Conservation (phyloP, 768 basidiomycete species). For the Boletus tylopilopsis region DNA sequence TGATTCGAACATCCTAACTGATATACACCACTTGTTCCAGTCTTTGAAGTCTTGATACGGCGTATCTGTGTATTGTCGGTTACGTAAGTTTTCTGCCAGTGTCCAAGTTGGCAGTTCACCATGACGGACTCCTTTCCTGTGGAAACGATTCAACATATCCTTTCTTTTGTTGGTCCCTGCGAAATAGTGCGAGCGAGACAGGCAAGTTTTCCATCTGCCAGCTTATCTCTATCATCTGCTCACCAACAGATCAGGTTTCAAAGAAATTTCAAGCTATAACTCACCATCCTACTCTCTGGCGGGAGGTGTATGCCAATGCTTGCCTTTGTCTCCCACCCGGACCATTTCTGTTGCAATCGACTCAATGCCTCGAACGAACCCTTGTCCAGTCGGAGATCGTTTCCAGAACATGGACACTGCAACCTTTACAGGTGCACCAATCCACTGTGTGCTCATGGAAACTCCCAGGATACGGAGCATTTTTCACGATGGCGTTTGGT, state of each 20-base stretch:
- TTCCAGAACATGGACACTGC: not conserved
- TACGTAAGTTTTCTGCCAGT: too few species aligned
- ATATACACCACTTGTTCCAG: not conserved
- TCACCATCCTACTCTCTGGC: not conserved
- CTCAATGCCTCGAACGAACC: not conserved
- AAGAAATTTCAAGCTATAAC: not conserved
- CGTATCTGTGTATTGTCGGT: too few species aligned
- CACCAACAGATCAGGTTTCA: not conserved
- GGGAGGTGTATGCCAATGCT: not conserved
- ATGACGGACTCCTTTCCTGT: too few species aligned
- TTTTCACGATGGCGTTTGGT: not conserved
- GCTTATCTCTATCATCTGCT: too few species aligned
- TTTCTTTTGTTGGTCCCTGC: not conserved
- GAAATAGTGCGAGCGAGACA: not conserved
- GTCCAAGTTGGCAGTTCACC: too few species aligned
- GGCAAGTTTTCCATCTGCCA: not conserved
- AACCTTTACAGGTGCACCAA: not conserved
- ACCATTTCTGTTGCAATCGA: not conserved
- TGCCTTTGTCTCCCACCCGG: not conserved
- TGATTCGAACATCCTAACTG: not conserved
- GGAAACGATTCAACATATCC: not conserved
- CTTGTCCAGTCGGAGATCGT: slow-evolving; percentile 1
- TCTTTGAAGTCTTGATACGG: too few species aligned
- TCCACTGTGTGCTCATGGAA: not conserved
- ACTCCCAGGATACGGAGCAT: too few species aligned